Evolutionary conservation across 2,329 filamentous ascomycete species (phyloP).

Genomic region (Aspergillus glaucus): DNA sequence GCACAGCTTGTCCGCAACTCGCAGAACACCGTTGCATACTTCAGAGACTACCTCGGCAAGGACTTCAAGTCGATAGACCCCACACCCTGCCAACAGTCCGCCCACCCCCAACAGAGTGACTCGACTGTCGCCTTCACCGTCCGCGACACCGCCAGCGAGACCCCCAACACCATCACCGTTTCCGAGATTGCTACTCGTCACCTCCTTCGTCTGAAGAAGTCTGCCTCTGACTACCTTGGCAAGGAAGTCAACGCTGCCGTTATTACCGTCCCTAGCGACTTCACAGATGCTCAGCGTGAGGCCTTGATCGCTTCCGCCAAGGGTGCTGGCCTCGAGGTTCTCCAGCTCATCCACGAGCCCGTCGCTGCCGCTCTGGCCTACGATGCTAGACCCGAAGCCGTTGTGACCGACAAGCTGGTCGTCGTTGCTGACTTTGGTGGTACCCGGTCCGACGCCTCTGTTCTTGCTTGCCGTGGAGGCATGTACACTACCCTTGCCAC

Average conservation of each 20-base stretch:
- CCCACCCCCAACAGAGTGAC: slow-evolving; percentile 73
- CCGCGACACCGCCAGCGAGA: slow-evolving; percentile 64
- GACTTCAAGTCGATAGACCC: slow-evolving; percentile 97
- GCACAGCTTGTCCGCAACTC: slow-evolving; percentile 86
- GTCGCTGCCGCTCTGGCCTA: slow-evolving; percentile 85
- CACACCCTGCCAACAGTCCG: slow-evolving; percentile 86
- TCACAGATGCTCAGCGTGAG: slow-evolving; percentile 76
- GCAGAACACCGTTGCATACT: slow-evolving; percentile 88
- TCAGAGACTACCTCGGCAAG: slow-evolving; percentile 92
- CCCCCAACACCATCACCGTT: slow-evolving; percentile 64
- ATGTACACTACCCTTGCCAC: slow-evolving; percentile 95
- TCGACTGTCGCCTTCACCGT: slow-evolving; percentile 74
- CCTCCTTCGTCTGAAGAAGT: slow-evolving; percentile 70
- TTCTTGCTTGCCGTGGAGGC: slow-evolving; percentile 84
- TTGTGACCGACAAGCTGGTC: slow-evolving; percentile 75
- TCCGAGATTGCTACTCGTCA: slow-evolving; percentile 80
- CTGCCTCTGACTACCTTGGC: slow-evolving; percentile 86
- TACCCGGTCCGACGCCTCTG: slow-evolving; percentile 83
- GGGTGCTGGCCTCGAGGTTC: slow-evolving; percentile 75
- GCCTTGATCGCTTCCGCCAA: slow-evolving; percentile 72
- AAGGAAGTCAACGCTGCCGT: slow-evolving; percentile 93
- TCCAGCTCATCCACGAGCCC: slow-evolving; percentile 90
- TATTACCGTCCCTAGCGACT: slow-evolving; percentile 90
- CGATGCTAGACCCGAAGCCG: slow-evolving; percentile 72
- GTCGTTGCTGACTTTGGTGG: slow-evolving; percentile 91